Base-by-base conservation (phyloP, 345 rosid species). In the Rhodomyrtus tomentosa region DNA sequence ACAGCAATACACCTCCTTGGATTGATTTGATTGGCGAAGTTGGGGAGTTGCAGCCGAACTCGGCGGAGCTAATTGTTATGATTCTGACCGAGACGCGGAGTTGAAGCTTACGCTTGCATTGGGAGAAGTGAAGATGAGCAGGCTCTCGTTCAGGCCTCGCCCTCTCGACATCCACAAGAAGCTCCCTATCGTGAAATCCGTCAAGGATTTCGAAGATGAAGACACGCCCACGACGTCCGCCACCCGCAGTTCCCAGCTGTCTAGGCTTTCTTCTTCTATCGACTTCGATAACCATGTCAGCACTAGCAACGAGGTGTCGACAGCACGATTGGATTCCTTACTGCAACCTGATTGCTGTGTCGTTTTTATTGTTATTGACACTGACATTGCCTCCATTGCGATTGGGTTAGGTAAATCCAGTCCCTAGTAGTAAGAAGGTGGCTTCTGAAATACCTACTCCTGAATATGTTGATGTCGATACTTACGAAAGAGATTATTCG, bases 131-230 rank as follows among this genome's bases (percentile, higher is more conserved):
- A 84, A 59, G 86, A 95, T 97, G 99, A 96, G 99, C 89, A 93
- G 99, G 91, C 93, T 96, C 10, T 97, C 99, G 48, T 91, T 97
- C 85, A 87, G 99, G 86, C 99, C 99, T 32, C 93, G 99, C 38
- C 99, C 99, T 25, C 88, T 97, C 24, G 99, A 97, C 90, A 95
- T 97, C 50, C 98, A 96, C 91, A 97, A 95, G 89, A 97, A 96
- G 93, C 95, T 97, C 58, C 99, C 99, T 12, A 96, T 97, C 84
- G 88, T 97, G 3, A 97, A 97, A 88, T 96, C 99, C 29, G 89
- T 91, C 7, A 96, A 95, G 90, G 98, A 95, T 83, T 95, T 95
- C 82, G 99, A 97, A 88, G 99, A 97, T 22, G 99, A 97, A 80
- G 99, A 97, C n/a, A 88, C 93, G 48, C 93, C 96, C 20, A 80